Evolutionary conservation across 2,329 filamentous ascomycete genomes (phyloP), one percentile per base, ranked within the genome.

Genomic region (Alternaria arbusti): DNA sequence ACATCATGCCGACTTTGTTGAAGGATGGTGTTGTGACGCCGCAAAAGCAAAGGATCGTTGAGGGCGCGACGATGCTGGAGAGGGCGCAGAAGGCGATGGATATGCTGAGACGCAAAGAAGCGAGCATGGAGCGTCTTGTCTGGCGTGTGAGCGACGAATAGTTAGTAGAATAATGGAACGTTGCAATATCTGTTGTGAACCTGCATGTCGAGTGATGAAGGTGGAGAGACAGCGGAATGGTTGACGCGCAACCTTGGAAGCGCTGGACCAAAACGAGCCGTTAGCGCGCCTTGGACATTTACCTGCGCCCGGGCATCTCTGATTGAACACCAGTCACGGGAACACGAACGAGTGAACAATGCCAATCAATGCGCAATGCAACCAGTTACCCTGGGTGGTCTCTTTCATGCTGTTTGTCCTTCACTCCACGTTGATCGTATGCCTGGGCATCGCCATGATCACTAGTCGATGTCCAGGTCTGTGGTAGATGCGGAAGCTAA

Each of bases 1-100:
- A 86, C 13, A 86, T 89, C 55, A 83, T 89, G 70, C 85, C 85
- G 2, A 69, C 80, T 0, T 67, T 88, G 65, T 67, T 86, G 30
- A 77, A 71, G 8, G 59, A 79, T 12, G 75, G 80, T 0, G 70
- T 80, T 6, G 77, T 85, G 5, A 77, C 78, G 67, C 82, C 83
- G 11, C 83, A 84, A 68, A 74, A 69, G 36, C 73, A 80, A 59
- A 73, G 70, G 12, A 73, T 83, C 30, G 75, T 84, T 6, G 82
- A 84, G 56, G 83, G 80, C 0, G 63, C 72, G 45, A 82, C 80
- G 3, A 43, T 84, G 65, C 68, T 84, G 13, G 80, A 82, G 58
- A 73, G 81, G 50, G 80, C 80, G 45, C 78, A 84, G 64, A 78
- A 71, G 17, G 83, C 83, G 4, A 72, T 86, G 75, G 74, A 81